phyloP scores from a whole-genome alignment of 176 grass and related monocot species.

The Oryza officinalis region DNA sequence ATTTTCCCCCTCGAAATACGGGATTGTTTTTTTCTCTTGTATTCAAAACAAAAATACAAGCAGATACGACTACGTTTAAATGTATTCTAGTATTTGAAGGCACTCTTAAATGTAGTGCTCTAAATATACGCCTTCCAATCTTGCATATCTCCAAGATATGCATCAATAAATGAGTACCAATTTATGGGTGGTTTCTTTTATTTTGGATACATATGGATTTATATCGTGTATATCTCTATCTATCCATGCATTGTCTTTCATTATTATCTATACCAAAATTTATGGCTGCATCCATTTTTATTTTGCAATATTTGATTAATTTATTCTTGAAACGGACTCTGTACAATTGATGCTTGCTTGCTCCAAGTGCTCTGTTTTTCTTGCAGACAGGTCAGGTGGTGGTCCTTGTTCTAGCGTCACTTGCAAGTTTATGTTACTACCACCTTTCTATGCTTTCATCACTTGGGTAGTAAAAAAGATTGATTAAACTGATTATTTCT shows the following conservation, averaged over 20 bases:
- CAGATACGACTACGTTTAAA: not conserved
- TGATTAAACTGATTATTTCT: not conserved
- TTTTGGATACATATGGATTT: not conserved
- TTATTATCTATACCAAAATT: not conserved
- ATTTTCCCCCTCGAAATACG: not conserved
- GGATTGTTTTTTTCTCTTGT: not conserved
- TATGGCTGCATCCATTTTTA: not conserved
- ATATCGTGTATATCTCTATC: not conserved
- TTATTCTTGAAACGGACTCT: not conserved
- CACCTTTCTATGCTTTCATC: conserved; percentile 11
- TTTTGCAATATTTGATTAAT: not conserved
- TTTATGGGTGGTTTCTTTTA: not conserved
- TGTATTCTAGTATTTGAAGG: not conserved
- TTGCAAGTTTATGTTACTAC: conserved; percentile 16
- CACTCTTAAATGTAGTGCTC: not conserved
- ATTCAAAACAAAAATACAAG: not conserved
- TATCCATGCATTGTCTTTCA: not conserved
- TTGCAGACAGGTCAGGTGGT: conserved; percentile 5
- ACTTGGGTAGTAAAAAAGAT: conserved; percentile 13
- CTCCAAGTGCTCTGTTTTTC: not conserved
- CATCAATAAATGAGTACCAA: not conserved
- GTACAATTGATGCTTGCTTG: conserved; percentile 27
- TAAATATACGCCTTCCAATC: not conserved
- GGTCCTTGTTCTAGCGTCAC: conserved; percentile 33
- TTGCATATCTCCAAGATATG: not conserved